A percentile compares a stretch with the other conserved stretches of the same genome.
phyloP scores from a whole-genome alignment of 2,329 filamentous ascomycete species.

The Pseudogymnoascus sp. region DNA sequence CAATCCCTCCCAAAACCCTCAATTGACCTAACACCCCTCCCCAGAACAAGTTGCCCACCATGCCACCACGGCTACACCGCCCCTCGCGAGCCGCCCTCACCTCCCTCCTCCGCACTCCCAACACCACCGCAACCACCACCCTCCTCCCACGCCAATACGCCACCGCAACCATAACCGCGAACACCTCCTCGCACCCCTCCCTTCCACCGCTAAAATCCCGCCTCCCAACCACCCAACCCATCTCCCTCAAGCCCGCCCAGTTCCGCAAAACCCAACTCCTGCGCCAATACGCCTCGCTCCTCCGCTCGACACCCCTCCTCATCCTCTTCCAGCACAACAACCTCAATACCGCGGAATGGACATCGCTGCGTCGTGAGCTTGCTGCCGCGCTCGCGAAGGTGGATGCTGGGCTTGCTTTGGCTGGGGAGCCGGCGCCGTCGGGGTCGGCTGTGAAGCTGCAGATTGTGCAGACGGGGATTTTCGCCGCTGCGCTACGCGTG shows the following conservation, averaged over 20 bases:
- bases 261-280: conserved; percentile 85
- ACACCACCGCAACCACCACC: conserved; percentile 31
- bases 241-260: conserved; percentile 78
- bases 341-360: conserved; percentile 60
- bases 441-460: conserved; percentile 59
- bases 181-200: conserved; percentile 32
- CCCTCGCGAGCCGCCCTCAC: conserved; percentile 25
- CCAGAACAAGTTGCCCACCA: conserved; percentile 26
- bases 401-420: conserved; percentile 45
- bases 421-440: conserved; percentile 44
- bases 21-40: background rate
- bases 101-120: conserved; percentile 29
- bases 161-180: conserved; percentile 43
- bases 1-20: background rate
- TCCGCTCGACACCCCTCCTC: conserved; percentile 63
- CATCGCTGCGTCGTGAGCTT: conserved; percentile 58
- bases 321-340: conserved; percentile 72
- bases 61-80: conserved; percentile 43
- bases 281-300: conserved; percentile 63
- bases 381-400: conserved; percentile 52
- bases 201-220: conserved; percentile 22
- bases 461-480: conserved; percentile 82
- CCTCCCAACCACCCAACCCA: conserved; percentile 65
- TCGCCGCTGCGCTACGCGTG: conserved; percentile 75
- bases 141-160: conserved; percentile 38